phyloP scores from a whole-genome alignment of 768 basidiomycete genomes.

The Lactarius vividus region DNA sequence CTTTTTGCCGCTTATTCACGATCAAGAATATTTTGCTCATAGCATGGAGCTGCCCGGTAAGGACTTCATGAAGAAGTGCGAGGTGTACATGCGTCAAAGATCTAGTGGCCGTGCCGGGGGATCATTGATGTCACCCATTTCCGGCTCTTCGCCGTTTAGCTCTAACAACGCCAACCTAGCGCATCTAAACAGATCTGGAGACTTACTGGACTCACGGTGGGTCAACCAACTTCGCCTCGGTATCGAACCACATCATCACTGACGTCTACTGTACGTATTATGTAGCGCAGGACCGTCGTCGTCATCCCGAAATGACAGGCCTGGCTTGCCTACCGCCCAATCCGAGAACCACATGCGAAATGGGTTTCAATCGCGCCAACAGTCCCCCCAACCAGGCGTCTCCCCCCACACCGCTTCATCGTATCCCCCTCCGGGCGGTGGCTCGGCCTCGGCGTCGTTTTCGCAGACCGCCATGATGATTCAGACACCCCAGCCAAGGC shows the following conservation, averaged over 20 bases:
- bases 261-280: background rate
- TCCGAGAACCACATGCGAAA: slow-evolving; percentile 26
- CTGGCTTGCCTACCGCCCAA: slow-evolving; percentile 17
- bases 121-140: slow-evolving; percentile 36
- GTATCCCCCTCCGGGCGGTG: slow-evolving; percentile 24
- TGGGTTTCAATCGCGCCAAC: slow-evolving; percentile 25
- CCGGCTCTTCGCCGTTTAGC: slow-evolving; percentile 40
- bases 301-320: slow-evolving; percentile 16
- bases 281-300: slow-evolving; percentile 6
- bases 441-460: slow-evolving; percentile 40
- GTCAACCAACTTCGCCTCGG: background rate
- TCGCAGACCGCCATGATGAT: slow-evolving; percentile 45
- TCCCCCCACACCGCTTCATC: slow-evolving; percentile 11
- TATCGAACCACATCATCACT: background rate
- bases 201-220: slow-evolving; percentile 24
- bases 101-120: slow-evolving; percentile 53
- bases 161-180: slow-evolving; percentile 33
- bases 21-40: slow-evolving; percentile 89
- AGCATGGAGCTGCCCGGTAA: slow-evolving; percentile 88
- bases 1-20: slow-evolving; percentile 79
- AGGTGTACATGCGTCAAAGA: slow-evolving; percentile 81
- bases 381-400: slow-evolving; percentile 23
- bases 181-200: slow-evolving; percentile 24
- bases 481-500: slow-evolving; percentile 40
- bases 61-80: slow-evolving; percentile 94